Conservation (phyloP, 2,329 filamentous ascomycete genomes). For the Trichoderma sp. region DNA sequence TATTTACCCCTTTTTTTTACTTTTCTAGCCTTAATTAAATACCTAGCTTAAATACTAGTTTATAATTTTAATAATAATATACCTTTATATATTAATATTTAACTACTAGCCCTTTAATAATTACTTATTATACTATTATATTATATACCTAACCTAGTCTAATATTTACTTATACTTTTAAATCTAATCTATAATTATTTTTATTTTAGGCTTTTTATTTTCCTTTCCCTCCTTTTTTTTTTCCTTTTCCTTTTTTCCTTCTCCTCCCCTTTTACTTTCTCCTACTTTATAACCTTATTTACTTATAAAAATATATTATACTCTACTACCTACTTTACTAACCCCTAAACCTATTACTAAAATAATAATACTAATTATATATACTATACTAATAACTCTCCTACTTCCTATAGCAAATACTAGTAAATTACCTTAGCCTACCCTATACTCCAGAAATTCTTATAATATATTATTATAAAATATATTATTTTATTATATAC, state of each 20-base stretch:
- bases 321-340: not conserved
- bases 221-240: not conserved
- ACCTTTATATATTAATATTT: not conserved
- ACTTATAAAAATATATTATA: not conserved
- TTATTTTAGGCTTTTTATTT: not conserved
- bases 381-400: not conserved
- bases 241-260: too few species aligned
- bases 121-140: not conserved
- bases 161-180: not conserved
- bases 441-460: not conserved
- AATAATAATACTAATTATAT: not conserved
- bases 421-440: not conserved
- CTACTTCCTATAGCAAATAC: not conserved
- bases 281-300: not conserved
- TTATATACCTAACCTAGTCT: not conserved
- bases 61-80: not conserved
- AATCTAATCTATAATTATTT: not conserved
- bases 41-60: not conserved
- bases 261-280: too few species aligned
- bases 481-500: not conserved
- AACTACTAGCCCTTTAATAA: not conserved
- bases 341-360: not conserved
- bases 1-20: not conserved
- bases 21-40: not conserved
- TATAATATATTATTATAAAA: constrained; percentile 13